Evolutionary conservation across 257 asterid species (phyloP).

Genomic region (Solanum phureja): DNA sequence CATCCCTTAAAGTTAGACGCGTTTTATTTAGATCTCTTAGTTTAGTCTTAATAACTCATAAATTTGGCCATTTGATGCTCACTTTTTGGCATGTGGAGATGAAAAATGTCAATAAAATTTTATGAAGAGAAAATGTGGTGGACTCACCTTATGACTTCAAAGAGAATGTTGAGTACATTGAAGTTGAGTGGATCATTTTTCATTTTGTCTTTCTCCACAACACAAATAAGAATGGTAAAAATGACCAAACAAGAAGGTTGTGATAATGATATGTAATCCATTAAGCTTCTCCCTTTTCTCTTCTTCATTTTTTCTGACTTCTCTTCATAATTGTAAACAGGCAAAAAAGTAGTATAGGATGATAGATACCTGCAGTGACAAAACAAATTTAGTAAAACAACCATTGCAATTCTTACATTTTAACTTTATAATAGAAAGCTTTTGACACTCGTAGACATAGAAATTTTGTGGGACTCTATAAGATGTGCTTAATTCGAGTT

Average conservation of each 20-base stretch:
- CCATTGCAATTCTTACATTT: background rate
- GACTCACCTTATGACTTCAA: conserved; percentile 43
- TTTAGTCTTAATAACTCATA: background rate
- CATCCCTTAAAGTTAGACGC: background rate
- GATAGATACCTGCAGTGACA: conserved; percentile 46
- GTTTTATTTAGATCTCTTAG: background rate
- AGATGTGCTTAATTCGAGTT: background rate
- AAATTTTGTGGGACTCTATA: too few relatives aligned
- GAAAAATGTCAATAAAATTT: background rate
- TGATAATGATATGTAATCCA: conserved; percentile 22
- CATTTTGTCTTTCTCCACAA: conserved; percentile 31
- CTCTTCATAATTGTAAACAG: conserved; percentile 1
- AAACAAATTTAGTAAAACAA: background rate
- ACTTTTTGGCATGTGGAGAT: background rate
- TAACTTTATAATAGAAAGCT: background rate
- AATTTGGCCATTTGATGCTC: background rate
- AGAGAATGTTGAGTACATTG: conserved; percentile 26
- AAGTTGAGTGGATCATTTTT: conserved; percentile 49
- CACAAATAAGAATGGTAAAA: conserved; percentile 31
- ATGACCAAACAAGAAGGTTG: conserved; percentile 30
- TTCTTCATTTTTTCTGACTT: background rate
- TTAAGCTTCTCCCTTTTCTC: background rate
- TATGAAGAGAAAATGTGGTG: background rate
- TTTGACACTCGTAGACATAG: background rate
- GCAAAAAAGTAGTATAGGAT: conserved; percentile 28